Evolutionary conservation across 768 basidiomycete genomes (phyloP).

Genomic region (Filobasidium wieringae): DNA sequence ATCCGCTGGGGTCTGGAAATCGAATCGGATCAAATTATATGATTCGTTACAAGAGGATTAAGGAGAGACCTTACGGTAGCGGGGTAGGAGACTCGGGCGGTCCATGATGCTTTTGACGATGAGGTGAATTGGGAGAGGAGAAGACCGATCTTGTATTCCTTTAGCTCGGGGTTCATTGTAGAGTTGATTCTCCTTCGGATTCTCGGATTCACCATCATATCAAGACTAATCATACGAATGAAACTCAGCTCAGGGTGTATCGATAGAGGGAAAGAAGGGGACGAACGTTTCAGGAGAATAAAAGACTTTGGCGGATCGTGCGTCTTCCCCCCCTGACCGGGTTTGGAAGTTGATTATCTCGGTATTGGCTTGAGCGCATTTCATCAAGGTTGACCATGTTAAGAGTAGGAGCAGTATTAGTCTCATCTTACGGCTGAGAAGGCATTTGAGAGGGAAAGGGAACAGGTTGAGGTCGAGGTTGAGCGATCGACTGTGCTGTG

Average conservation of each 20-base stretch:
- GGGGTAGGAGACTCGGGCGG: background rate
- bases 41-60: background rate
- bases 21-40: background rate
- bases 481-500: too few species aligned
- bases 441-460: too few species aligned
- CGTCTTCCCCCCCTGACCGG: background rate
- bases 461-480: too few species aligned
- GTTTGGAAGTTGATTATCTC: slow-evolving; percentile 1
- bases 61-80: background rate
- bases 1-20: background rate
- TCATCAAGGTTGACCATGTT: too few species aligned
- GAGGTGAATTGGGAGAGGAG: background rate
- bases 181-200: background rate
- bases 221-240: background rate
- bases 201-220: background rate
- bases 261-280: too few species aligned
- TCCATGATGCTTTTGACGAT: background rate
- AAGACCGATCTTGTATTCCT: background rate
- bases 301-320: background rate
- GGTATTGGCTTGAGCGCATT: too few species aligned
- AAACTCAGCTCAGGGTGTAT: background rate
- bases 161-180: background rate
- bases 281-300: background rate
- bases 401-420: too few species aligned
- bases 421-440: too few species aligned